Evolutionary conservation across 371 early-diverging fungal species (phyloP).

Genomic region (Coemansia sp.): DNA sequence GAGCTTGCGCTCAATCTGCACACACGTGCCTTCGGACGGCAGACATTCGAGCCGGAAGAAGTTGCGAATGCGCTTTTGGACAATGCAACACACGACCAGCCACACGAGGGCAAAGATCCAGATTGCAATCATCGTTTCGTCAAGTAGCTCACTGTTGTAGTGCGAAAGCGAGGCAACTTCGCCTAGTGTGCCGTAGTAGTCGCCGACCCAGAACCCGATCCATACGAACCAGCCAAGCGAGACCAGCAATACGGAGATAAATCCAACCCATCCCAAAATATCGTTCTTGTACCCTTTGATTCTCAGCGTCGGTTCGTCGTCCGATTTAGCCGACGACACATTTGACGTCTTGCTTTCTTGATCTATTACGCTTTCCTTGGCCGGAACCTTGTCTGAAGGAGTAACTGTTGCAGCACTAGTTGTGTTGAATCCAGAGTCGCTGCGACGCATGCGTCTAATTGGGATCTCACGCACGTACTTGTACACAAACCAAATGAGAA

Average conservation of each 20-base stretch:
- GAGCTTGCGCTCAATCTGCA: constrained; percentile 64
- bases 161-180: constrained; percentile 41
- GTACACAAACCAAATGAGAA: constrained; percentile 54
- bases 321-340: background rate
- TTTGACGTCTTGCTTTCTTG: constrained; percentile 5
- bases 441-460: constrained; percentile 25
- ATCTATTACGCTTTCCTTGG: constrained; percentile 11
- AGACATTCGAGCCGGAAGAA: constrained; percentile 63
- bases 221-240: constrained; percentile 65
- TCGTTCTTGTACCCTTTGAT: constrained; percentile 61
- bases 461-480: constrained; percentile 28
- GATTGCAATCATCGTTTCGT: constrained; percentile 62
- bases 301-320: constrained; percentile 15
- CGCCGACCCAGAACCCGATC: constrained; percentile 64
- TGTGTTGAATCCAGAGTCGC: constrained; percentile 22
- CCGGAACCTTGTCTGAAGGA: background rate
- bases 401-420: constrained; percentile 16
- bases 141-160: constrained; percentile 55
- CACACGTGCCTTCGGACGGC: constrained; percentile 58
- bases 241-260: constrained; percentile 56
- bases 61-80: constrained; percentile 56
- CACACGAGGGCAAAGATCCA: constrained; percentile 69
- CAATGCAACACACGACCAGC: constrained; percentile 58
- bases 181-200: constrained; percentile 59
- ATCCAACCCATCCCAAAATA: constrained; percentile 59